A percentile compares a stretch with the other conserved stretches of the same genome.
Evolutionary conservation across 192 early-diverging fungal genomes (phyloP).

Genomic region (Backusella tuberculispora): DNA sequence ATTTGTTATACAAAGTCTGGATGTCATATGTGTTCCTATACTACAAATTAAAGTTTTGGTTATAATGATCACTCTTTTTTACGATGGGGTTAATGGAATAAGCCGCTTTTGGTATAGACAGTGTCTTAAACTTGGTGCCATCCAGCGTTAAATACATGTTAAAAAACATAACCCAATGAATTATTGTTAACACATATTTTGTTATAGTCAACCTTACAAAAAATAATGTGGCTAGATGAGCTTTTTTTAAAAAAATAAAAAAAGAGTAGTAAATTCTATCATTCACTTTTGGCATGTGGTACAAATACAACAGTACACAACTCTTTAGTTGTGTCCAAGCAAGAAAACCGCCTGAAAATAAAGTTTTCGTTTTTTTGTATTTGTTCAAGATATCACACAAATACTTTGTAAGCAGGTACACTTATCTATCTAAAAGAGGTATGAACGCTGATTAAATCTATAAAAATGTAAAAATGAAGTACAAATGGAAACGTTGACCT

Average conservation of each 20-base stretch:
- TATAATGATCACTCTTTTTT: not conserved
- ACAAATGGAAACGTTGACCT: not conserved
- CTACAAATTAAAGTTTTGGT: not conserved
- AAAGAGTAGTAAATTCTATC: not conserved
- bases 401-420: not conserved
- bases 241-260: not conserved
- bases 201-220: not conserved
- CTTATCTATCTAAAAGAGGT: not conserved
- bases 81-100: not conserved
- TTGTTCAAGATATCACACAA: not conserved
- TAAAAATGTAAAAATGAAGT: not conserved
- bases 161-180: no score
- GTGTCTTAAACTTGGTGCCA: not conserved
- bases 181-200: not conserved
- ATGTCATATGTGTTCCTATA: not conserved
- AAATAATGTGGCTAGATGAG: not conserved
- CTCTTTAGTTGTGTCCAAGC: not conserved
- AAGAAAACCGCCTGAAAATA: slow-evolving; percentile 11
- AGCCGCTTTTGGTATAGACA: not conserved
- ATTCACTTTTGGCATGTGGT: slow-evolving; percentile 13
- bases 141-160: not conserved
- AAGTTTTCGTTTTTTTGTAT: not conserved
- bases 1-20: slow-evolving; percentile 6
- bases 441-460: not conserved
- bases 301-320: slow-evolving; percentile 15